Base-by-base conservation (phyloP, 1,139 yeast species). In the Candida glucosophila region DNA sequence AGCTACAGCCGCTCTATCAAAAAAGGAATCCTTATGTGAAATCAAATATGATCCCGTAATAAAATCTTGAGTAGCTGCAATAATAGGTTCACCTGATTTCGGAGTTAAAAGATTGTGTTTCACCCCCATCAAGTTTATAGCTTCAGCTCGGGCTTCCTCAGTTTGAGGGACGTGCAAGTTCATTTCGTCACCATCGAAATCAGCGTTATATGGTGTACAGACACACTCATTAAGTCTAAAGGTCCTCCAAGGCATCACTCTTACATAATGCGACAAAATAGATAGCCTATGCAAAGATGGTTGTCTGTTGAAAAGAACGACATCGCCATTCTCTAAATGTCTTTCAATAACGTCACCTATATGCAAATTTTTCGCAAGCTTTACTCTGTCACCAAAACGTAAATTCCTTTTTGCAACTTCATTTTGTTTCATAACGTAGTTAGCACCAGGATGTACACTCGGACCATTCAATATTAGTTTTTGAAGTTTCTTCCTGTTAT, bases 181-280 rank as follows among this genome's bases (percentile, higher is more conserved):
- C 99, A 92, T 92, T 57, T 92, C 99, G 57, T 92, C 99, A 54
- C 99, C 99, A 55, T 92, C 99, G 49, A 92, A 92, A 71, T 92
- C 99, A 22, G 99, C 99, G 53, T 92, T 92, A 58, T 90, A 92
- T 2, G 98, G 98, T 0, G 98, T 90, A 64, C 99, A 92, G 10
- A 90, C 98, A 79, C 99, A 92, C 55, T 92, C 99, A 49, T 92
- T 92, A 42, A 92, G 69, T 40, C 99, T 68, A 60, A 92, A 83
- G 1, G 99, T 92, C 61, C 98, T 72, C 98, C 98, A 92, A 1
- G 98, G 98, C 42, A 95, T 72, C 42, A 92, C 77, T 47, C 85
- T 88, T 24, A 96, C 99, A 52, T 79, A 86, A 62, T 92, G 99
- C 2, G 96, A 81, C 39, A 92, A 62, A 55, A 92, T 92, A 3